Evolutionary conservation across 768 basidiomycete species (phyloP).

Genomic region (Cantharellus anzutake): DNA sequence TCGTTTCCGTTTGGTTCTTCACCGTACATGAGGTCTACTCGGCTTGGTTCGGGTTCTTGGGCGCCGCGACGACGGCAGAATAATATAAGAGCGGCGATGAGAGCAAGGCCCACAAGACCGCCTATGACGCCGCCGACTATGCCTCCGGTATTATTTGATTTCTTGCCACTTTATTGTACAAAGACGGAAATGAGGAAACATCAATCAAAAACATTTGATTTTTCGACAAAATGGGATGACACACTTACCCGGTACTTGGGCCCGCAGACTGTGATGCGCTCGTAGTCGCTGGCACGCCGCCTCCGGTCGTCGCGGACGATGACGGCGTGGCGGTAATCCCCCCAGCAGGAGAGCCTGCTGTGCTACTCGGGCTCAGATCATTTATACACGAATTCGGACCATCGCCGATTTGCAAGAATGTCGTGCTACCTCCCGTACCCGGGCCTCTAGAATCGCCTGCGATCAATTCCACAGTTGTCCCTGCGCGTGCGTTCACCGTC

Average conservation of each 20-base stretch:
- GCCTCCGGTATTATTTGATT: slow-evolving; percentile 3
- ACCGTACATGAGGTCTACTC: slow-evolving; percentile 6
- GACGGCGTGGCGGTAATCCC: slow-evolving; percentile 6
- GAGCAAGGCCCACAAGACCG: neutral
- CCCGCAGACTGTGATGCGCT: neutral
- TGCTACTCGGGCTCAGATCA: slow-evolving; percentile 4
- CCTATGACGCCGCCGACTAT: slow-evolving; percentile 8
- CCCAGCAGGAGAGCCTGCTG: slow-evolving; percentile 5
- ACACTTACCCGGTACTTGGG: slow-evolving; percentile 1
- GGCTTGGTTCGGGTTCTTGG: neutral
- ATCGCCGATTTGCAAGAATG: neutral
- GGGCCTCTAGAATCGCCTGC: slow-evolving; percentile 6
- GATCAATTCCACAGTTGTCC: slow-evolving; percentile 4
- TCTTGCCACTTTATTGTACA: neutral
- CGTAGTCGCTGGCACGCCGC: slow-evolving; percentile 3
- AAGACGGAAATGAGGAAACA: neutral
- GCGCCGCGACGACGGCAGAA: slow-evolving; percentile 4
- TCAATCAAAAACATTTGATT: neutral
- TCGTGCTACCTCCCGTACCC: slow-evolving; percentile 7
- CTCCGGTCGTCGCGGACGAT: neutral
- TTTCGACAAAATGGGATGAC: neutral
- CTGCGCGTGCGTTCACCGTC: slow-evolving; percentile 6
- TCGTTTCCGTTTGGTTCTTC: neutral
- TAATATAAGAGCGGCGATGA: neutral
- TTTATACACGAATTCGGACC: slow-evolving; percentile 6